Conservation (phyloP, 1,284 basidiomycete species). For the Sanghuangporus weigelae region DNA sequence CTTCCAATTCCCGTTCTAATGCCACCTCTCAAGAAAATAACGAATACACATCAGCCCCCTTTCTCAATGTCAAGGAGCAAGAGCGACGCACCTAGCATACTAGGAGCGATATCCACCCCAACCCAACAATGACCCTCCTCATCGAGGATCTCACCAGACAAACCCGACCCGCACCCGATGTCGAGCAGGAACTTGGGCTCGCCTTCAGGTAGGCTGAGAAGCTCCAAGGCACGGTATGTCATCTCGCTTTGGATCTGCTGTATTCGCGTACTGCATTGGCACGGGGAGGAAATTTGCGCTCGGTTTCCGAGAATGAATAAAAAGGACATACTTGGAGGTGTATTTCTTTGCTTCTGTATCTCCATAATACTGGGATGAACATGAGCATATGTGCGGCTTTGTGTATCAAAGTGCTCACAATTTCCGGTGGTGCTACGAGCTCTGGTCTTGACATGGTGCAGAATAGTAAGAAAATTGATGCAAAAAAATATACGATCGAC, state of each 20-base stretch:
- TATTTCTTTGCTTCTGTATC: conserved; percentile 96
- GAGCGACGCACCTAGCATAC: conserved; percentile 78
- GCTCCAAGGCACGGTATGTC: conserved; percentile 93
- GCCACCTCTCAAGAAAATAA: conserved; percentile 69
- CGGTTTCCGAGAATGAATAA: conserved; percentile 4
- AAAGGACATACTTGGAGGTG: conserved; percentile 75
- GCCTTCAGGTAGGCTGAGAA: conserved; percentile 74
- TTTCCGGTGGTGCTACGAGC: conserved; percentile 92
- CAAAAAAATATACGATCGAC: neutral
- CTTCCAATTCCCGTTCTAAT: conserved; percentile 88
- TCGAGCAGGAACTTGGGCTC: conserved; percentile 86
- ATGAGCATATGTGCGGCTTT: conserved; percentile 17
- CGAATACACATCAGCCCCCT: conserved; percentile 52
- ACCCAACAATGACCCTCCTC: conserved; percentile 94
- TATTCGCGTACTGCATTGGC: conserved; percentile 72
- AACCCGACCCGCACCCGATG: conserved; percentile 96
- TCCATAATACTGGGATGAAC: conserved; percentile 79
- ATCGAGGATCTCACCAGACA: conserved; percentile 96
- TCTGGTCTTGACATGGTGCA: conserved; percentile 88
- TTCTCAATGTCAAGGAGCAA: conserved; percentile 44
- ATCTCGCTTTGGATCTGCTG: conserved; percentile 98
- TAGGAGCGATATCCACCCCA: conserved; percentile 93
- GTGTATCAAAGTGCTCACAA: conserved; percentile 51
- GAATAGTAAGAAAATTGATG: neutral
- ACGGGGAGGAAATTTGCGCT: conserved; percentile 2